A percentile compares a stretch with the other conserved stretches of the same genome.
Conservation (phyloP, 352 stramenopile species). For the Thraustochytrium striatum region DNA sequence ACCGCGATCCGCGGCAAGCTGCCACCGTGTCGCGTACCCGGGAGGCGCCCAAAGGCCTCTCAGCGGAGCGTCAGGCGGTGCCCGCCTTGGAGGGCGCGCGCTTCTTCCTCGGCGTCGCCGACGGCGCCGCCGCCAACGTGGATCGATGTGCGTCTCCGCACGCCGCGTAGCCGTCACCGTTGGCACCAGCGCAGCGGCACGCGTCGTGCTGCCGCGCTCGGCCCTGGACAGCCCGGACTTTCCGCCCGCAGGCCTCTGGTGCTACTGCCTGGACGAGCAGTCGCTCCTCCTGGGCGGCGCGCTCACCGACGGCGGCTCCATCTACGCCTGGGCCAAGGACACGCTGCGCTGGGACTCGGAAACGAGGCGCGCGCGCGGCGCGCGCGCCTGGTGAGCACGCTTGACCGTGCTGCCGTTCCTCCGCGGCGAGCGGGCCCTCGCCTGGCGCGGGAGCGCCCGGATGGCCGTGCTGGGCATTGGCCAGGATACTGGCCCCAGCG, state of each 20-base stretch:
- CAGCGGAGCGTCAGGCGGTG: slow-evolving; percentile 63
- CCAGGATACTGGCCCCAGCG: slow-evolving; percentile 75
- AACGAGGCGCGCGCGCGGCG: slow-evolving; percentile 19
- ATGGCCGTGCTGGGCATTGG: slow-evolving; percentile 83
- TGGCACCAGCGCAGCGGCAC: slow-evolving; percentile 84
- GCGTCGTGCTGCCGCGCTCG: slow-evolving; percentile 69
- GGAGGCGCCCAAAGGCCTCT: slow-evolving; percentile 19
- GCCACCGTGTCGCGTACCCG: slow-evolving; percentile 55
- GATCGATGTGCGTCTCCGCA: slow-evolving; percentile 79
- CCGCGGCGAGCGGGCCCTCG: slow-evolving; percentile 83
- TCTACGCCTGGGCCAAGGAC: slow-evolving; percentile 80
- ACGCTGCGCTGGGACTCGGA: slow-evolving; percentile 61
- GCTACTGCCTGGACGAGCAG: slow-evolving; percentile 79
- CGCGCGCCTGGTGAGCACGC: slow-evolving; percentile 62
- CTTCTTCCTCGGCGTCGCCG: slow-evolving; percentile 82
- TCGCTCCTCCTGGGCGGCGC: slow-evolving; percentile 83
- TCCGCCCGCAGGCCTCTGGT: slow-evolving; percentile 79
- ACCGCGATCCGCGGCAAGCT: slow-evolving; percentile 65
- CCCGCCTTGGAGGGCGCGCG: slow-evolving; percentile 63
- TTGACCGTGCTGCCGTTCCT: slow-evolving; percentile 84
- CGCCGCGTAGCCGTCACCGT: slow-evolving; percentile 85
- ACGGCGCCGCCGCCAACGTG: slow-evolving; percentile 89
- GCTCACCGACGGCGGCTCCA: slow-evolving; percentile 91
- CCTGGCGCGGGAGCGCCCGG: slow-evolving; percentile 78
- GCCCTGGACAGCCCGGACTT: slow-evolving; percentile 60